Evolutionary conservation across 2,329 filamentous ascomycete genomes (phyloP).

Genomic region (Fusarium mundagurra): DNA sequence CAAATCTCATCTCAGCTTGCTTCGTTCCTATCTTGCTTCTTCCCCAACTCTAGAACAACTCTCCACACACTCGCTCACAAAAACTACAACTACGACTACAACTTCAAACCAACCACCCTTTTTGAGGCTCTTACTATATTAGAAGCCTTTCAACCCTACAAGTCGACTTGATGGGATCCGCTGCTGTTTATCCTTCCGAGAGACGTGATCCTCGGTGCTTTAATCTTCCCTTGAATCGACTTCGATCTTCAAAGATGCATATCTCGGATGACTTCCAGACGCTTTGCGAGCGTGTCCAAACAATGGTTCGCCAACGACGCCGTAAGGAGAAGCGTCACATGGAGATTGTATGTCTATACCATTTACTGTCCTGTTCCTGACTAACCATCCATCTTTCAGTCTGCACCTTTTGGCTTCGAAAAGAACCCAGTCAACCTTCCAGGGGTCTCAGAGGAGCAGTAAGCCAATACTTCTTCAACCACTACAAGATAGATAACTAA

Average conservation of each 20-base stretch:
- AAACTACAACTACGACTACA: background rate
- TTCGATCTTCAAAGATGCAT: slow-evolving; percentile 43
- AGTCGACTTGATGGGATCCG: slow-evolving; percentile 24
- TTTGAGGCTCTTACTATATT: slow-evolving; percentile 1
- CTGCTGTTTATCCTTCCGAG: slow-evolving; percentile 13
- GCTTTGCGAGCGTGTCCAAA: slow-evolving; percentile 57
- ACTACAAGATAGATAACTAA: background rate
- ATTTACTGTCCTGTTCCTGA: background rate
- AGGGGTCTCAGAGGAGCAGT: slow-evolving; percentile 69
- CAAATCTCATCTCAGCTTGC: slow-evolving; percentile 7
- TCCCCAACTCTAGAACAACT: slow-evolving; percentile 6
- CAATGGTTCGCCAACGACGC: slow-evolving; percentile 51
- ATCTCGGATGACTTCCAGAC: slow-evolving; percentile 56
- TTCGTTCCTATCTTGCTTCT: slow-evolving; percentile 13
- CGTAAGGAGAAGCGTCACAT: slow-evolving; percentile 54
- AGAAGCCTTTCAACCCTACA: background rate
- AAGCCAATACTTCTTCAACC: slow-evolving; percentile 45
- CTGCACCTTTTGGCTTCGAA: slow-evolving; percentile 67
- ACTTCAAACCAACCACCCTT: background rate
- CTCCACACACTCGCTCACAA: background rate
- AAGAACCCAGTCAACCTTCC: slow-evolving; percentile 63
- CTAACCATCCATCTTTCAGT: slow-evolving; percentile 55
- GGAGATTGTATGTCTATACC: slow-evolving; percentile 56
- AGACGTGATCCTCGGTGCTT: slow-evolving; percentile 33
- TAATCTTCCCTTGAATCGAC: slow-evolving; percentile 20